phyloP scores from a whole-genome alignment of 116 monocot species.

The Phalaenopsis hybrid region DNA sequence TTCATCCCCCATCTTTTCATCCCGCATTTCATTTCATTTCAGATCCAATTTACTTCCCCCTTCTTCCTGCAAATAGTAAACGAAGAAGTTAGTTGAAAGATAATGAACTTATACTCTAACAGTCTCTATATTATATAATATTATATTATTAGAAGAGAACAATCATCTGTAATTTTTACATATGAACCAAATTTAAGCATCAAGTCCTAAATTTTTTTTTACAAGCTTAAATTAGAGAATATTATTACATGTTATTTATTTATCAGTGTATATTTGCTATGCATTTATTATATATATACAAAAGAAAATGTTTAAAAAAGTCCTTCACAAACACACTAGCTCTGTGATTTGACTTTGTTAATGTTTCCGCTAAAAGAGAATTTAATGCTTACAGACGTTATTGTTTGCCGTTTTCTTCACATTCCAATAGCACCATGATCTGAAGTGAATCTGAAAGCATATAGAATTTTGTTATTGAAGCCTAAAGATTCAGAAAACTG shows the following conservation, averaged over 20 bases:
- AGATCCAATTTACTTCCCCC: no score
- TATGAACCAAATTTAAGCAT: no score
- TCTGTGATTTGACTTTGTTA: not conserved
- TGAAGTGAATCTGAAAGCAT: slow-evolving; percentile 5
- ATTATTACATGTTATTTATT: not conserved
- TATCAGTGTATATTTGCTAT: not conserved
- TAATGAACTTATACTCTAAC: no score
- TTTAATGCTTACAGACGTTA: not conserved
- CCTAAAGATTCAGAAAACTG: not conserved
- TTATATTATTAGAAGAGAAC: no score
- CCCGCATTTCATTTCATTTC: no score
- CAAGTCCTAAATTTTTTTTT: no score
- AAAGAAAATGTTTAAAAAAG: not conserved
- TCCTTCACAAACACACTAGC: not conserved
- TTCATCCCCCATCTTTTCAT: no score
- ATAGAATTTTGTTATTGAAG: not conserved
- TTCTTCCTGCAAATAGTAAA: no score
- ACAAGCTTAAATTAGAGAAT: no score
- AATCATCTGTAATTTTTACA: no score
- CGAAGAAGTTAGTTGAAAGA: no score
- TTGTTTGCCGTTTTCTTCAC: not conserved
- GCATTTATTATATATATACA: not conserved
- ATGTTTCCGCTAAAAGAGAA: not conserved
- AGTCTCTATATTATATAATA: no score
- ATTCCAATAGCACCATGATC: slow-evolving; percentile 11